Evolutionary conservation across 83 land plant species (phyloP), one percentile per base, ranked within the genome.

Genomic region (Isoetes engelmannii): DNA sequence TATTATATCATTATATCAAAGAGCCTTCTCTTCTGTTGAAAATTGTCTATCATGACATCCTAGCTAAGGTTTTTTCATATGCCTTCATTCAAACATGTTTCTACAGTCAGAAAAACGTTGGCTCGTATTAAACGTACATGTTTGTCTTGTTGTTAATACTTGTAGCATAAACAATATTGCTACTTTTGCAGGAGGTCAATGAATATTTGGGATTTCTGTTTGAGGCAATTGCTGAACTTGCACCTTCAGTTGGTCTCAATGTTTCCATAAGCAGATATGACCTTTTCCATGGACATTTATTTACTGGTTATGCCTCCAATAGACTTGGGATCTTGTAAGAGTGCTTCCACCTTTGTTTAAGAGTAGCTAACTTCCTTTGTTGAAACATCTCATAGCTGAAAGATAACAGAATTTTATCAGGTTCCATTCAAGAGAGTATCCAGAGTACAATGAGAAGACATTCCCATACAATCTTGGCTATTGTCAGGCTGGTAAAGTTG

Each of bases 361-460:
- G n/a, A n/a, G n/a, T n/a, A n/a, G n/a, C n/a, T n/a, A n/a, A n/a
- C n/a, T n/a, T n/a, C n/a, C n/a, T n/a, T n/a, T n/a, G n/a, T n/a
- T n/a, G n/a, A n/a, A n/a, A n/a, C n/a, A n/a, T n/a, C n/a, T n/a
- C n/a, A n/a, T n/a, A n/a, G n/a, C n/a, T n/a, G n/a, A n/a, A n/a
- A n/a, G n/a, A n/a, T n/a, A n/a, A n/a, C n/a, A n/a, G n/a, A n/a
- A n/a, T n/a, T n/a, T n/a, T n/a, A n/a, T n/a, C 77, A 92, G 97
- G 79, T 92, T 92, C 59, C 98, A 92, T 85, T 82, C 92, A n/a
- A 85, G 81, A 73, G 98, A 92, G 71, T 92, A 89, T 68, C 98
- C 98, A 58, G 84, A 88, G 15, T 89, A 72, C 70, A 82, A 85
- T 9, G 71, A 89, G 20, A 72, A 85, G 59, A 49, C 48, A 7